These are phyloP conservation scores for Myxozyma neotropica DNA, from an alignment of 805 yeast genomes.

Conservation along the genomic window DNA sequence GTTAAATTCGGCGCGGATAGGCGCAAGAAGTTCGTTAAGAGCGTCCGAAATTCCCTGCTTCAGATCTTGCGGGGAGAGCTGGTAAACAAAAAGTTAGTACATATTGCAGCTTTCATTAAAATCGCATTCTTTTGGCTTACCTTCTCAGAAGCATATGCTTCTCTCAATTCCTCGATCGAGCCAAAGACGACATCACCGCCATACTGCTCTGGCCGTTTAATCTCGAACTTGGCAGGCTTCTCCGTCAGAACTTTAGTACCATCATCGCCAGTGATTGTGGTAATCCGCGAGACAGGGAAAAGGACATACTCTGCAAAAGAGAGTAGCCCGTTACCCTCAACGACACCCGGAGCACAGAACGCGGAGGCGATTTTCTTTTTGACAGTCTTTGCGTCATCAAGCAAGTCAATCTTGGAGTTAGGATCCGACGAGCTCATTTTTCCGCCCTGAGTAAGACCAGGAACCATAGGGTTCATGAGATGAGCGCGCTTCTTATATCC, in stretches of 20 bases:
- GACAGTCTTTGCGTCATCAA: conserved; percentile 85
- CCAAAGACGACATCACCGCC: conserved; percentile 87
- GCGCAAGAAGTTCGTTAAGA: conserved; percentile 77
- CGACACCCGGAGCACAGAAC: conserved; percentile 91
- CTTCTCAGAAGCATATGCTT: conserved; percentile 69
- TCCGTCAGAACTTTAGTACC: conserved; percentile 35
- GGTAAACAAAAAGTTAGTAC: neutral
- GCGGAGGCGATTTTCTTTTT: conserved; percentile 91
- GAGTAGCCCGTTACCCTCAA: conserved; percentile 87
- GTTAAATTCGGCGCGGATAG: conserved; percentile 72
- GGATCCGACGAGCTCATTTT: conserved; percentile 99
- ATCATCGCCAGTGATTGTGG: conserved; percentile 14
- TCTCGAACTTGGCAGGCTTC: conserved; percentile 60
- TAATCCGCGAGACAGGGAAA: conserved; percentile 79
- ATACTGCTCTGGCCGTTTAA: conserved; percentile 93
- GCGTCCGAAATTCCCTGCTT: conserved; percentile 89
- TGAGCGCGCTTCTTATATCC: conserved; percentile 98
- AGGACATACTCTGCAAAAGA: conserved; percentile 83
- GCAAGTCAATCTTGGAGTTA: conserved; percentile 89
- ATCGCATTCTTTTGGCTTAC: neutral
- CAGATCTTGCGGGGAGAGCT: conserved; percentile 87
- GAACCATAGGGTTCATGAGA: conserved; percentile 98
- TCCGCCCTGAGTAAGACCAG: conserved; percentile 93
- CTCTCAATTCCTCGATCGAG: conserved; percentile 67
- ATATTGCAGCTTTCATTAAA: neutral